phyloP scores from a whole-genome alignment of 768 basidiomycete genomes.

The Lenzites betulinus region DNA sequence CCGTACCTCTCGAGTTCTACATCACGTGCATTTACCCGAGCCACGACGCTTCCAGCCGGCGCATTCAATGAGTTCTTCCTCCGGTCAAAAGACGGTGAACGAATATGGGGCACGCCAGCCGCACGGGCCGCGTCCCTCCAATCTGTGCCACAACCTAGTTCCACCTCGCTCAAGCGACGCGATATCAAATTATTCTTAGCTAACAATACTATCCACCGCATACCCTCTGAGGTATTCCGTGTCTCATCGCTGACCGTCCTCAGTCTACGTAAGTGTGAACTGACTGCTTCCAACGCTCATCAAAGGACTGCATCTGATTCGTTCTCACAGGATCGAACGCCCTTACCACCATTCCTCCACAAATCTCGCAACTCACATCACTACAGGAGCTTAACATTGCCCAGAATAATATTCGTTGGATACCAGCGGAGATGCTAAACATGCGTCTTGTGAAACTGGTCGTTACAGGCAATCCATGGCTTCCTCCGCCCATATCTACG shows the following conservation, averaged over 20 bases:
- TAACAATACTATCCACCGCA: conserved; percentile 49
- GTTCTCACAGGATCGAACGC: conserved; percentile 52
- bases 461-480: conserved; percentile 64
- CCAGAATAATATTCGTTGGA: conserved; percentile 55
- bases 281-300: not conserved
- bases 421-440: conserved; percentile 66
- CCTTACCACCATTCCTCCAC: conserved; percentile 60
- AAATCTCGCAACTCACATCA: conserved; percentile 54
- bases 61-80: conserved; percentile 21
- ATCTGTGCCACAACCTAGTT: conserved; percentile 27
- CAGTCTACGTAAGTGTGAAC: conserved; percentile 54
- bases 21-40: conserved; percentile 24
- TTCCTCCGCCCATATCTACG: conserved; percentile 30
- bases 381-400: conserved; percentile 64
- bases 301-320: not conserved
- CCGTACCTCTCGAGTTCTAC: not conserved
- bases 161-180: conserved; percentile 27
- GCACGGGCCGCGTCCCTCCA: conserved; percentile 20
- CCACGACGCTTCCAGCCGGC: conserved; percentile 24
- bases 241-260: conserved; percentile 62
- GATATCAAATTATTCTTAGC: conserved; percentile 60
- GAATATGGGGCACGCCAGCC: conserved; percentile 2
- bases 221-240: conserved; percentile 61
- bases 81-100: conserved; percentile 11
- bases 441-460: conserved; percentile 53